A percentile compares a stretch with the other conserved stretches of the same genome.
phyloP scores from a whole-genome alignment of 306 rosid genomes.

The Cucurbita ficifolia region DNA sequence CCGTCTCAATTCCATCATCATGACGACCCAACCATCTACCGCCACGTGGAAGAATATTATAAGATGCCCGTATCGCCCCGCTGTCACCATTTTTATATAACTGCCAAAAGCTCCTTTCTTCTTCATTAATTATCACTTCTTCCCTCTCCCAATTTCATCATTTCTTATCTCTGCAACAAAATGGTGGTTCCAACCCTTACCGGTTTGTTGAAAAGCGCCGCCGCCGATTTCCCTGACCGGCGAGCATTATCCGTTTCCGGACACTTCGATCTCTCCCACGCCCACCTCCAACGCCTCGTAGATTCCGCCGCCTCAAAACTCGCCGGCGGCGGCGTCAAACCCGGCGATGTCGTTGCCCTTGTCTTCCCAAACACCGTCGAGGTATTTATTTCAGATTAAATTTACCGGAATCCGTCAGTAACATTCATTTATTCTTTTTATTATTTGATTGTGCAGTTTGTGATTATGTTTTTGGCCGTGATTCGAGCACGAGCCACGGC shows the following conservation, averaged over 20 bases:
- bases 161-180: background rate
- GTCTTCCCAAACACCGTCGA: constrained; percentile 49
- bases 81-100: background rate
- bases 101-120: background rate
- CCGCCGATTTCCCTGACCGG: constrained; percentile 23
- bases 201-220: constrained; percentile 18
- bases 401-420: background rate
- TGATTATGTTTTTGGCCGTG: constrained; percentile 39
- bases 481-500: constrained; percentile 51
- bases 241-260: constrained; percentile 38
- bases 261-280: constrained; percentile 29
- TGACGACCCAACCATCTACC: background rate
- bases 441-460: constrained; percentile 19
- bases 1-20: background rate
- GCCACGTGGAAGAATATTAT: background rate
- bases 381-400: constrained; percentile 11
- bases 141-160: background rate
- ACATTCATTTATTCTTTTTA: background rate
- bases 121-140: background rate
- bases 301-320: constrained; percentile 34
- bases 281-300: constrained; percentile 24
- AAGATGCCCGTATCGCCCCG: background rate
- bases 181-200: constrained; percentile 34
- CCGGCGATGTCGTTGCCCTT: constrained; percentile 49
- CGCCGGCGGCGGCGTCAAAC: constrained; percentile 20